Evolutionary conservation across 2,329 filamentous ascomycete genomes (phyloP), one percentile per base, ranked within the genome.

Genomic region (Geosmithia flava): DNA sequence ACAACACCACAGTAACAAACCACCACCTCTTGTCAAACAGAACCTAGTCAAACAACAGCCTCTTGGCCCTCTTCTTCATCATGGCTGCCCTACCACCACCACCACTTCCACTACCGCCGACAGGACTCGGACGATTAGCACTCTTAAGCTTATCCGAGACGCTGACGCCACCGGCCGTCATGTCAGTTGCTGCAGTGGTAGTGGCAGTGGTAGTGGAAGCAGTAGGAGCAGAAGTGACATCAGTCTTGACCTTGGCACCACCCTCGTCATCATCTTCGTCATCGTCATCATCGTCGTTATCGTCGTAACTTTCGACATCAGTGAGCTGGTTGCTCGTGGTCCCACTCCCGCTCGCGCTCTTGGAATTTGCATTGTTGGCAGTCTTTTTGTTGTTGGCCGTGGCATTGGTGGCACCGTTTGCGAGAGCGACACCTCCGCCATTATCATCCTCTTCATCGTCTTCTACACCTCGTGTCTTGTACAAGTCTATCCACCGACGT

Each of bases 401-500:
- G 11, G 29, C 16, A 4, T 17, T 17, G 33, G n/a, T n/a, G n/a
- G n/a, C n/a, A n/a, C 44, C 16, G 20, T 27, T 20, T 42, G 37
- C 41, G 30, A 50, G 27, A 6, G 40, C 23, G 19, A 42, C 49
- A 16, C 33, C 33, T 7, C 49, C 49, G 7, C 46, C 46, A 13
- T 50, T 46, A 16, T 46, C 20, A 27, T 44, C 42, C n/a, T 50
- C 46, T 15, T 49, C 48, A 23, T 47, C 49, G 16, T 48, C 50
- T 33, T 50, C 44, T n/a, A 19, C n/a, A 16, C n/a, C 40, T 65
- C 63, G 37, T 16, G 54, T 20, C 29, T 70, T 69, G 57, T 85
- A 80, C 58, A 74, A 81, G 33, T 86, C 80, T 52, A 80, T 68
- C 81, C 85, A 90, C 48, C 80, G 69, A 61, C 88, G 84, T 47